These are phyloP conservation scores for Penicillium hordei DNA, from an alignment of 2,329 filamentous ascomycete genomes.

Conservation along the genomic window DNA sequence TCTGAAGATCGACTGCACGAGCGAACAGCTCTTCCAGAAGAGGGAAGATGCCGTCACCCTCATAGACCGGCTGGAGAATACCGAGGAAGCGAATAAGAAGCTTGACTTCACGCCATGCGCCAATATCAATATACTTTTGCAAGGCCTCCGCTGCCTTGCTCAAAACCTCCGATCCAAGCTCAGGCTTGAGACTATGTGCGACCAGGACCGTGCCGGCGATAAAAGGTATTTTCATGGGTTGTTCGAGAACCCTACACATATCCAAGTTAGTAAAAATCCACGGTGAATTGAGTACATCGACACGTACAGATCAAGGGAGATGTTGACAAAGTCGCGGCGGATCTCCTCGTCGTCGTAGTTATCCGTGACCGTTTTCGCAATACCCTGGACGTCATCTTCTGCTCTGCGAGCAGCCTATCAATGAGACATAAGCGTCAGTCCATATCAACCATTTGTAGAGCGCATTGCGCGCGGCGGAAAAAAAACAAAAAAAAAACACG, in stretches of 20 bases:
- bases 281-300: neutral
- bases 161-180: constrained; percentile 71
- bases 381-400: constrained; percentile 72
- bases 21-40: constrained; percentile 87
- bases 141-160: constrained; percentile 59
- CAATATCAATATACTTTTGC: constrained; percentile 67
- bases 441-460: neutral
- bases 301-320: constrained; percentile 70
- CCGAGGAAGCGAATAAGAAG: constrained; percentile 83
- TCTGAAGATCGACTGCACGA: constrained; percentile 89
- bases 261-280: constrained; percentile 6
- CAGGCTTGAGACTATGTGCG: constrained; percentile 73
- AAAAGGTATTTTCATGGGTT: constrained; percentile 97
- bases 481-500: constrained; percentile 1
- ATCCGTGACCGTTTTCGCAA: constrained; percentile 75
- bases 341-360: constrained; percentile 84
- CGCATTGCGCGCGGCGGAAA: neutral
- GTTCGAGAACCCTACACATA: constrained; percentile 65
- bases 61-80: constrained; percentile 76
- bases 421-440: constrained; percentile 12
- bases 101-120: constrained; percentile 89
- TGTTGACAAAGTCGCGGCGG: constrained; percentile 68
- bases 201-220: constrained; percentile 79
- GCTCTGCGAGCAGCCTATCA: constrained; percentile 65
- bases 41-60: constrained; percentile 81